Conservation (phyloP, 2,329 filamentous ascomycete genomes). For the Cordyceps pruinosa region DNA sequence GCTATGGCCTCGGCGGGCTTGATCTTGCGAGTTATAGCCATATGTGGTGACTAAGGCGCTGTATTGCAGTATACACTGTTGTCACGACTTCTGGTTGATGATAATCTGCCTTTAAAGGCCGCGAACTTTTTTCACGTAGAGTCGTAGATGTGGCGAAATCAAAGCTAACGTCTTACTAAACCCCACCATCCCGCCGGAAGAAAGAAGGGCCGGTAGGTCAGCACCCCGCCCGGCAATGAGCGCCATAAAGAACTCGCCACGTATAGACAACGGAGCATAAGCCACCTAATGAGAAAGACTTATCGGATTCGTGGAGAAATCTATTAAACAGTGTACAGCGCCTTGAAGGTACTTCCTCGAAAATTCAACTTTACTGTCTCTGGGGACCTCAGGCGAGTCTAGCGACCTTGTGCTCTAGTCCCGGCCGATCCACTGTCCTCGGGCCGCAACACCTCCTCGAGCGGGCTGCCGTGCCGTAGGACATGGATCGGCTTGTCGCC, state of each 20-base stretch:
- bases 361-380: too few species aligned
- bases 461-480: conserved; percentile 43
- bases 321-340: too few species aligned
- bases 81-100: not conserved
- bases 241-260: too few species aligned
- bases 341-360: too few species aligned
- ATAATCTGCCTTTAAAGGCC: not conserved
- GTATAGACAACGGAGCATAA: too few species aligned
- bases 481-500: conserved; percentile 51
- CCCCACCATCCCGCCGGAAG: not conserved
- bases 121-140: not conserved
- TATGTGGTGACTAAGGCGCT: not conserved
- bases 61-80: not conserved
- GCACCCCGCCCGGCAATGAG: too few species aligned
- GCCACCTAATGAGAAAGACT: too few species aligned
- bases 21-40: not conserved
- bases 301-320: too few species aligned
- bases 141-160: not conserved
- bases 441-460: conserved; percentile 28
- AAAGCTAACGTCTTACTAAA: not conserved
- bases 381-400: too few species aligned
- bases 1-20: not conserved
- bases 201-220: not conserved
- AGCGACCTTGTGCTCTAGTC: too few species aligned
- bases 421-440: too few species aligned